A percentile compares a stretch with the other conserved stretches of the same genome.
These are phyloP conservation scores for Lablab purpureus DNA, from an alignment of 306 rosid genomes.

Conservation along the genomic window DNA sequence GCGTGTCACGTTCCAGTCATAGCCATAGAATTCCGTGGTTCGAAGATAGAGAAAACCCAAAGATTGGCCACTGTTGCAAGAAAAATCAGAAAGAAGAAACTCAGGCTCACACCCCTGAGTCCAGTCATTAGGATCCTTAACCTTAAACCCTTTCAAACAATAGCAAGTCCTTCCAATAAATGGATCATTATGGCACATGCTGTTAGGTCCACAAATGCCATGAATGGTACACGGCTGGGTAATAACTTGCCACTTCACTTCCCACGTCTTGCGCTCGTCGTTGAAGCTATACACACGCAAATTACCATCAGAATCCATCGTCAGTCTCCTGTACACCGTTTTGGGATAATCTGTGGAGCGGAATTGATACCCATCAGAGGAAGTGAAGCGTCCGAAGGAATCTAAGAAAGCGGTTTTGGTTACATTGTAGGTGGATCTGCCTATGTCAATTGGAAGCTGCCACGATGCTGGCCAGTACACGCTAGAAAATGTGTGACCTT, in stretches of 20 bases:
- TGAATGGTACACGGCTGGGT: constrained; percentile 54
- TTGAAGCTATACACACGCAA: constrained; percentile 54
- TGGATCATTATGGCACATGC: constrained; percentile 54
- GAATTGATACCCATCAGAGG: constrained; percentile 45
- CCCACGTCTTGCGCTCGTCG: constrained; percentile 41
- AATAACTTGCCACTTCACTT: constrained; percentile 59
- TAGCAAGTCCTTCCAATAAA: constrained; percentile 57
- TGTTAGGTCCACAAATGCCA: constrained; percentile 66
- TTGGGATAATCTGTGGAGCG: constrained; percentile 11
- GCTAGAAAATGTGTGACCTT: constrained; percentile 37
- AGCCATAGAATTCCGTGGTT: constrained; percentile 59
- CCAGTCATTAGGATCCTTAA: constrained; percentile 55
- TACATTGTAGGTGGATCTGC: constrained; percentile 50
- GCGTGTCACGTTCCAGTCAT: constrained; percentile 27
- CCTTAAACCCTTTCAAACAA: constrained; percentile 58
- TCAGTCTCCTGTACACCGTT: constrained; percentile 6
- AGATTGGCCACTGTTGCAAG: constrained; percentile 39
- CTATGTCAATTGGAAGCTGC: not conserved
- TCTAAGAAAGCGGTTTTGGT: constrained; percentile 43
- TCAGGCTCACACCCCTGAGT: constrained; percentile 59
- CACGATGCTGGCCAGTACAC: constrained; percentile 54
- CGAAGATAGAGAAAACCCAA: constrained; percentile 48
- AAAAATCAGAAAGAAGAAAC: constrained; percentile 23
- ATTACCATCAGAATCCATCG: constrained; percentile 53
- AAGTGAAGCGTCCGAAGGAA: constrained; percentile 37